Evolutionary conservation across 1,139 yeast species (phyloP).

Genomic region (Magnusiomyces magnusii): DNA sequence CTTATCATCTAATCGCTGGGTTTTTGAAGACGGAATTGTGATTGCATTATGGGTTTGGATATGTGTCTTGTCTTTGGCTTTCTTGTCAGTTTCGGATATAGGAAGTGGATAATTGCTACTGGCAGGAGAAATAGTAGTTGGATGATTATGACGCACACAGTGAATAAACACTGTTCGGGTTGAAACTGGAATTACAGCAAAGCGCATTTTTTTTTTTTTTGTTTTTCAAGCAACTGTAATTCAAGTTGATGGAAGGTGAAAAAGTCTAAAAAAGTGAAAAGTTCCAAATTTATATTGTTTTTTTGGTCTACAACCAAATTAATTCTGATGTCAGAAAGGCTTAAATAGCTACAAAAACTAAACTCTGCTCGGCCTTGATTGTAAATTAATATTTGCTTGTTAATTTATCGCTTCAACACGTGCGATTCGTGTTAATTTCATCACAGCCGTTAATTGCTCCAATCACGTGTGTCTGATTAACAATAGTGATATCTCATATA

Average conservation of each 20-base stretch:
- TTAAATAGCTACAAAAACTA: no score
- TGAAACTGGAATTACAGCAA: constrained; percentile 28
- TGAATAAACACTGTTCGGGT: constrained; percentile 26
- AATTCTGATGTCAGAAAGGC: not conserved
- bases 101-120: not conserved
- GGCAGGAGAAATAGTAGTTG: constrained; percentile 18
- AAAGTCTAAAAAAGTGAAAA: no score
- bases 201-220: constrained; percentile 24
- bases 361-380: no score
- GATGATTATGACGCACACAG: constrained; percentile 25
- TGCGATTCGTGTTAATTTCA: not conserved
- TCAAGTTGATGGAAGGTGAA: no score
- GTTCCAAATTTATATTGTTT: no score
- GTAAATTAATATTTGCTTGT: no score
- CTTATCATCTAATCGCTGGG: constrained; percentile 36
- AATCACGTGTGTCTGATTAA: no score
- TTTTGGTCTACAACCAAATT: no score
- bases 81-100: not conserved
- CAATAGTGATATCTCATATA: no score
- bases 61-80: not conserved
- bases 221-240: no score
- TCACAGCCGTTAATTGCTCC: no score
- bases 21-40: constrained; percentile 20
- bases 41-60: not conserved
- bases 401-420: not conserved